Conservation (phyloP, 2,329 filamentous ascomycete genomes). For the Cladorrhinum sp. region DNA sequence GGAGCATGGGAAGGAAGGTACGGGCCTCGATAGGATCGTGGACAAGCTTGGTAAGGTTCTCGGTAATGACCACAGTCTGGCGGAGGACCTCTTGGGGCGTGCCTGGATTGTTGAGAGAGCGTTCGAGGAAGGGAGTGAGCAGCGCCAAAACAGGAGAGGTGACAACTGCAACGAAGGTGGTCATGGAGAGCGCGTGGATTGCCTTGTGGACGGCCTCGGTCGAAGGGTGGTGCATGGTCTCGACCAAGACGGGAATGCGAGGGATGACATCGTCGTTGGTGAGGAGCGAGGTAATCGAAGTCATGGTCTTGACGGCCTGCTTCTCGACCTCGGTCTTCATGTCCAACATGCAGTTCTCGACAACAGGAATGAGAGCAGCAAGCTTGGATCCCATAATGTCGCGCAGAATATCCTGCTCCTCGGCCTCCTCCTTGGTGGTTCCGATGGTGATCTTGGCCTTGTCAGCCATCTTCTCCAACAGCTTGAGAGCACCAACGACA, state of each 20-base stretch:
- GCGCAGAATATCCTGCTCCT: conserved; percentile 83
- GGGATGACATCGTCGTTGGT: conserved; percentile 97
- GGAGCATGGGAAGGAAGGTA: conserved; percentile 90
- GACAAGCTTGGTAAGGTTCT: conserved; percentile 97
- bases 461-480: conserved; percentile 91
- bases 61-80: conserved; percentile 92
- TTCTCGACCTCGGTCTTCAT: conserved; percentile 86
- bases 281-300: conserved; percentile 79
- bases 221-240: conserved; percentile 93
- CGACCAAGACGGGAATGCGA: conserved; percentile 85
- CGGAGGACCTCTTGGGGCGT: conserved; percentile 92
- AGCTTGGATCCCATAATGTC: conserved; percentile 87
- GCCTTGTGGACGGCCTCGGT: conserved; percentile 87
- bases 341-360: conserved; percentile 94
- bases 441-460: conserved; percentile 86
- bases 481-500: conserved; percentile 77
- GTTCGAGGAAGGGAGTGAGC: conserved; percentile 89
- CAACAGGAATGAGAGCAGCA: conserved; percentile 82
- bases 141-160: conserved; percentile 93
- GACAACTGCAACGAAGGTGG: conserved; percentile 96
- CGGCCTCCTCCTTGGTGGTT: conserved; percentile 74
- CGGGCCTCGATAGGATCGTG: conserved; percentile 93
- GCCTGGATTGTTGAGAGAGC: conserved; percentile 84
- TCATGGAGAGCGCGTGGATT: conserved; percentile 93
- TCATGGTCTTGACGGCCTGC: conserved; percentile 90